Percentiles rank a stretch among this genome's conserved stretches.
Conservation (phyloP, 768 basidiomycete genomes). For the Pleurotus tuber-regium region DNA sequence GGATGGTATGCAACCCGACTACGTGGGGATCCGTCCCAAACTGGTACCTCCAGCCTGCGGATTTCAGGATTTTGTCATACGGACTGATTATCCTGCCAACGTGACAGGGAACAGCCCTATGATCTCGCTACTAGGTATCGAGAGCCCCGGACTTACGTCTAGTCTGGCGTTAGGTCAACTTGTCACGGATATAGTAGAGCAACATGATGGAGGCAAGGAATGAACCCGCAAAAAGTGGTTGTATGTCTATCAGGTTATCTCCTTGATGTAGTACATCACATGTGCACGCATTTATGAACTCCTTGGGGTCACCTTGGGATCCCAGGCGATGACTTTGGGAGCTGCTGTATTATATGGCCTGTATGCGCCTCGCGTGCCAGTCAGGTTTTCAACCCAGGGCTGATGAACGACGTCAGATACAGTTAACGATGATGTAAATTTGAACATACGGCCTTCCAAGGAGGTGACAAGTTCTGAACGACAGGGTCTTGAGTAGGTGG, state of each 20-base stretch:
- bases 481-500: constrained; percentile 76
- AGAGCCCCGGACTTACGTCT: constrained; percentile 89
- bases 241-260: no score
- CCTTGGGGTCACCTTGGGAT: constrained; percentile 65
- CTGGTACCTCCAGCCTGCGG: constrained; percentile 68
- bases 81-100: constrained; percentile 52
- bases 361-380: constrained; percentile 90
- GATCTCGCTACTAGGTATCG: constrained; percentile 87
- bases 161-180: constrained; percentile 84
- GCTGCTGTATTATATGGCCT: constrained; percentile 83
- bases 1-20: constrained; percentile 74
- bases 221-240: no score
- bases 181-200: constrained; percentile 57
- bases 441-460: constrained; percentile 80
- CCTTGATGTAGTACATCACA: no score
- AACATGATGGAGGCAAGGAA: constrained; percentile 9
- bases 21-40: constrained; percentile 86
- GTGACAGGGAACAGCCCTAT: constrained; percentile 41
- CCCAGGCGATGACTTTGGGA: constrained; percentile 83
- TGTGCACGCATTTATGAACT: constrained; percentile 18
- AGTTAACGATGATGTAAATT: background rate
- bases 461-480: constrained; percentile 63
- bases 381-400: constrained; percentile 88
- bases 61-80: constrained; percentile 83
- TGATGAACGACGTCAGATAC: constrained; percentile 25